Base-by-base conservation (phyloP, 2,329 filamentous ascomycete genomes). In the Aspergillus sojae region DNA sequence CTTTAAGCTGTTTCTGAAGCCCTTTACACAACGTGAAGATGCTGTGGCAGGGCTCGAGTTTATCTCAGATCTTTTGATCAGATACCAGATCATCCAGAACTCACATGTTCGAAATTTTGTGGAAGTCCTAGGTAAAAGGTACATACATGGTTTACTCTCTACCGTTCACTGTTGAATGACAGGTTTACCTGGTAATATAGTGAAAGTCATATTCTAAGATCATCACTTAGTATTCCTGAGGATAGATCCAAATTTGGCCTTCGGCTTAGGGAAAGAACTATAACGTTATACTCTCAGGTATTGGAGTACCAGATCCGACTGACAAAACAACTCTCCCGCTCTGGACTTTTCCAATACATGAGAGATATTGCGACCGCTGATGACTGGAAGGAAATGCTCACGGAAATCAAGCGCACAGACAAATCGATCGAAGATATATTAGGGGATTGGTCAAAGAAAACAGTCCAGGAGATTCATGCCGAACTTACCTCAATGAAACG, bases 21-120 rank as follows among this genome's bases (percentile, higher is more conserved):
- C 60, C 1, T 6, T 66, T 19, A 62, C 50, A 1, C 62, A 65
- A 6, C 56, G 62, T 46, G 59, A 62, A 32, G 54, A 61, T 58
- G 61, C 65, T 4, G 53, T 52, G n/a, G 21, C 56, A 5, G 65
- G 59, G 0, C 61, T 62, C 12, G 32, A 46, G 30, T 34, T 32
- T 14, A 59, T 62, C 12, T 56, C 56, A 16, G 26, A 36, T 14
- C 48, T 62, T 10, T 5, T 62, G 7, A 19, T 62, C 14, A 39
- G 56, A 7, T 62, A 39, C 9, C 19, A 28, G 4, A n/a, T 58
- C 2, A 55, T 62, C 3, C 55, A 59, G 45, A 26, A 21, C 12
- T 16, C 45, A 16, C 43, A 14, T 23, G 21, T 12, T 23, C 10
- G 5, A 23, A 46, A 14, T 10, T 46, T 11, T 23, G 14, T 23